Evolutionary conservation across 2,329 filamentous ascomycete species (phyloP), one percentile per base, ranked within the genome.

Genomic region (Pyricularia sp.): DNA sequence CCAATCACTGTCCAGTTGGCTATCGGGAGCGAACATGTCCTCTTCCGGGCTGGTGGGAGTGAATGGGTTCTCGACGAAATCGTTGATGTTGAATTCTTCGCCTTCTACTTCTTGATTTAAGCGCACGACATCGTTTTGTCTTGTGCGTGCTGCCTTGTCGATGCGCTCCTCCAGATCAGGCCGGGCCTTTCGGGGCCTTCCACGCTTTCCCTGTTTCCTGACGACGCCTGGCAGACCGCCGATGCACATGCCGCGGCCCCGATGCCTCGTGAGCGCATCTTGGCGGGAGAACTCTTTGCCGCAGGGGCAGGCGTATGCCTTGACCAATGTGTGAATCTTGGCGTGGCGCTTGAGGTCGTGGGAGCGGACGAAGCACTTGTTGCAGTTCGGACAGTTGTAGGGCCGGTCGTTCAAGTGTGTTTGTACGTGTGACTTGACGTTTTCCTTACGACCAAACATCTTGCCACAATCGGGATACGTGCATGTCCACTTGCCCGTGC

Each of bases 351-450:
- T 99, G 71, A 98, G 88, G 78, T 99, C 95, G 78, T 99, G 95
- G 75, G 97, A 94, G 55, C 95, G 90, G 61, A 98, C 95, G 77
- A 99, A 99, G 80, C 93, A 94, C 81, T 98, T 98, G 68, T 91
- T 86, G 82, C 95, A 99, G 69, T 92, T 90, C 64, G 94, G 93
- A 80, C 95, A 99, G 78, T 92, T 90, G 81, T 93, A 99, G 77
- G 97, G 95, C 65, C 95, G 88, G 78, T 99, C 95, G 75, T 96
- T 95, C 72, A 99, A 89, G 79, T 99, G 95, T 3, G 95, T 99
- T 80, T 99, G 95, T 17, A 99, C 92, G 78, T 99, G 95, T 0
- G 94, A 97, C 78, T 97, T 97, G 83, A 98, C 97, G 80, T 99
- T 98, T 79, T 99, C 95, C 78, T 97, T 97, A 73, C 95, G 88